Base-by-base conservation (phyloP, 441 rosid species). In the Adansonia rubrostipa region DNA sequence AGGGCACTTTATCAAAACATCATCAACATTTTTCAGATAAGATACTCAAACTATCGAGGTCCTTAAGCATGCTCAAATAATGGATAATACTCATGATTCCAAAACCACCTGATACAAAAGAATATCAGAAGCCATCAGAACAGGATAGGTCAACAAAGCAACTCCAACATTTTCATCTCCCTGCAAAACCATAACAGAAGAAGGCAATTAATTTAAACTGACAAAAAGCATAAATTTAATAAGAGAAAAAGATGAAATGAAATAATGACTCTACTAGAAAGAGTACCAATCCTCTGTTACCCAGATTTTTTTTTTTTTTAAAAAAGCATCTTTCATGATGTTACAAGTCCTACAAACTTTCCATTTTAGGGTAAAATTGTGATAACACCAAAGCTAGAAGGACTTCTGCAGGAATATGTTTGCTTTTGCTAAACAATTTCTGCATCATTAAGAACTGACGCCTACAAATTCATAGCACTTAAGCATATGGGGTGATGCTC, bases 51-150 rank as follows among this genome's bases (percentile, higher is more conserved):
- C 47, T 5, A 54, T 54, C 48, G 17, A 53, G 61, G 61, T 17
- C n/a, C 2, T 71, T 33, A 53, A 22, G 64, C 33, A 54, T 33
- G 63, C 75, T 54, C n/a, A 54, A 53, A 71, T 33, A n/a, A 57
- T 3, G 54, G 51, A 75, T 75, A n/a, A 33, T 33, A 15, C 3
- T 8, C 24, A 20, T 67, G 58, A 9, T n/a, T 68, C 53, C 20
- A 20, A 78, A 80, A 76, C 74, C 77, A 95, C 99, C 99, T 95
- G 95, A 81, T 94, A 94, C 80, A 94, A 85, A 80, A 94, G 97
- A 86, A 96, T 96, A 82, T 94, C 97, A 57, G 97, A 84, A 83
- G 99, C 96, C 99, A 96, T 92, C 70, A 92, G 73, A 81, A 92
- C 97, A 63, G 97, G 98, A 88, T 94, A 96, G 54, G 95, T 94